Percentiles rank a stretch among this genome's conserved stretches.
Evolutionary conservation across 2,329 filamentous ascomycete genomes (phyloP).

Genomic region (Colletotrichum tabaci): DNA sequence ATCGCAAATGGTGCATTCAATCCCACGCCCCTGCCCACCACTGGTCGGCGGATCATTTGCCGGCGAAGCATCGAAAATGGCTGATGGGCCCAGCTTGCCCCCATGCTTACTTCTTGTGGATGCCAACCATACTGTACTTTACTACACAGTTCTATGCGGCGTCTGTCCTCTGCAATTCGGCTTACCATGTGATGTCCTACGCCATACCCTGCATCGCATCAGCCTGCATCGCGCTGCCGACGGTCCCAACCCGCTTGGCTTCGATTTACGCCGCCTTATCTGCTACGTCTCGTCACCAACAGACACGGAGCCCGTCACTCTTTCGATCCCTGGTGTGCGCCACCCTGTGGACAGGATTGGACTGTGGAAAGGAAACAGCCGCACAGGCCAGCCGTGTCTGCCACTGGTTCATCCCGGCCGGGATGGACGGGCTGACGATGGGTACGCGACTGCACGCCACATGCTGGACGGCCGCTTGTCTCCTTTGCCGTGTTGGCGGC

Average conservation of each 20-base stretch:
- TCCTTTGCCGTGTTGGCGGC: conserved; percentile 19
- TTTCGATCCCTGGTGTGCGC: not conserved
- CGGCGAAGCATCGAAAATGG: conserved; percentile 16
- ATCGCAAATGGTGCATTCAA: conserved; percentile 33
- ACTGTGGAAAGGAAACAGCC: not conserved
- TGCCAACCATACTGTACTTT: too few relatives aligned
- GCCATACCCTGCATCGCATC: conserved; percentile 37
- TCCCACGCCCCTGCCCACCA: conserved; percentile 8
- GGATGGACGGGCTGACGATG: conserved; percentile 14
- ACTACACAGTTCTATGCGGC: conserved; percentile 10
- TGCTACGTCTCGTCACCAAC: conserved; percentile 5
- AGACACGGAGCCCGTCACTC: not conserved
- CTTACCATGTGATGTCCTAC: conserved; percentile 17
- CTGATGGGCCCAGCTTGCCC: conserved; percentile 20
- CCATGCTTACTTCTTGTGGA: not conserved
- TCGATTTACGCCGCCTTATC: conserved; percentile 13
- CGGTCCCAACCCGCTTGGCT: conserved; percentile 12
- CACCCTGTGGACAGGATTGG: not conserved
- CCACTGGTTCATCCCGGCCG: not conserved
- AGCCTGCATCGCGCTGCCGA: conserved; percentile 25
- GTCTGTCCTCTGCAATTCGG: not conserved
- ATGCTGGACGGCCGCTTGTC: conserved; percentile 2
- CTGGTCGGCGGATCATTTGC: conserved; percentile 14
- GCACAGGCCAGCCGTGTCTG: not conserved
- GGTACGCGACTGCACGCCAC: not conserved